Evolutionary conservation across 192 early-diverging fungal species (phyloP).

Genomic region (Coemansia sp.): DNA sequence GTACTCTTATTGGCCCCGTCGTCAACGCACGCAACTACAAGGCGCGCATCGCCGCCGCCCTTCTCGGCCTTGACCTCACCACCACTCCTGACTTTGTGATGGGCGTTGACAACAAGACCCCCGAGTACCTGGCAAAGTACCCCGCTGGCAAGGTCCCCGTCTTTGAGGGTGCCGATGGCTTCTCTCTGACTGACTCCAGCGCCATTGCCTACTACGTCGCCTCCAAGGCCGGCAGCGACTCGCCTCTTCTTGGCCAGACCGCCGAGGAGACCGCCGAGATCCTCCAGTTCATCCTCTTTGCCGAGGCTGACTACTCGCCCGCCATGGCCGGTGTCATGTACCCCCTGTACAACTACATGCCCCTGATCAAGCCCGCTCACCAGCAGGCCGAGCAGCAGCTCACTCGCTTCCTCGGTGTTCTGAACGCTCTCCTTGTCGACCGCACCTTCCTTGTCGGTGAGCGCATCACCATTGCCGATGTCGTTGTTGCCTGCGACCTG

Average conservation of each 20-base stretch:
- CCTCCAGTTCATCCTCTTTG: slow-evolving; percentile 62
- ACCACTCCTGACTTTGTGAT: slow-evolving; percentile 60
- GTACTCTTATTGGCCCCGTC: slow-evolving; percentile 33
- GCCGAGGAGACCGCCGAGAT: slow-evolving; percentile 61
- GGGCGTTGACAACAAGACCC: slow-evolving; percentile 69
- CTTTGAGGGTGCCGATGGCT: slow-evolving; percentile 80
- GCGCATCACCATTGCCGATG: slow-evolving; percentile 87
- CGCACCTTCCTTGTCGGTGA: slow-evolving; percentile 95
- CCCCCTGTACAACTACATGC: slow-evolving; percentile 49
- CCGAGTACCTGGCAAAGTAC: slow-evolving; percentile 88
- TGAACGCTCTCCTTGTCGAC: slow-evolving; percentile 78
- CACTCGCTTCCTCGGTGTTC: slow-evolving; percentile 61
- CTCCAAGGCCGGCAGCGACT: slow-evolving; percentile 37
- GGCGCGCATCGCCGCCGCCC: slow-evolving; percentile 72
- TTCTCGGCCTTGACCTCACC: slow-evolving; percentile 72
- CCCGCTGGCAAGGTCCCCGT: slow-evolving; percentile 87
- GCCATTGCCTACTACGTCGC: slow-evolving; percentile 89
- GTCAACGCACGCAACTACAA: slow-evolving; percentile 55
- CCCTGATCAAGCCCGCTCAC: slow-evolving; percentile 61
- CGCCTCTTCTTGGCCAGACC: slow-evolving; percentile 59
- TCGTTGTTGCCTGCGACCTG: slow-evolving; percentile 60
- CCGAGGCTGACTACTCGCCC: slow-evolving; percentile 56
- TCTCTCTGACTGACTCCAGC: slow-evolving; percentile 72
- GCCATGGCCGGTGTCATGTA: slow-evolving; percentile 43
- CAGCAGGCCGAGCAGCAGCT: slow-evolving; percentile 69